Evolutionary conservation across 2,329 filamentous ascomycete species (phyloP).

Genomic region (Fusarium vanettenii): DNA sequence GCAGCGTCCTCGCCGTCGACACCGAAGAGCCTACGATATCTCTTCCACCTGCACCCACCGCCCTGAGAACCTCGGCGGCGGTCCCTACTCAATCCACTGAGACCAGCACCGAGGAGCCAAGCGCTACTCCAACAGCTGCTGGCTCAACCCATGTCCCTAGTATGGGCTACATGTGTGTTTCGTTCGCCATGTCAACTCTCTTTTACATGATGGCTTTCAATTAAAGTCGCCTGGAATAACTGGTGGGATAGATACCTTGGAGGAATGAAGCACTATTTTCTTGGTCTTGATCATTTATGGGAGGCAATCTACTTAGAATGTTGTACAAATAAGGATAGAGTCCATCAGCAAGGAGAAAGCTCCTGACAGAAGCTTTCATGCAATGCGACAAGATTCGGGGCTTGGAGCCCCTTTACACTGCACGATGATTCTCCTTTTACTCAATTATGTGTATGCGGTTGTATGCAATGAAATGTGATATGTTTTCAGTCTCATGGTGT

Average conservation of each 20-base stretch:
- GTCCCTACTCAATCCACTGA: slow-evolving; percentile 9
- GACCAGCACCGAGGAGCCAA: slow-evolving; percentile 5
- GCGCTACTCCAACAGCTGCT: slow-evolving; percentile 25
- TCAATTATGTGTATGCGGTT: background rate
- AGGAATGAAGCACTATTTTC: slow-evolving; percentile 7
- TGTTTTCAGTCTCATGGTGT: background rate
- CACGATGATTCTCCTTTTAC: background rate
- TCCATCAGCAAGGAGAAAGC: slow-evolving; percentile 5
- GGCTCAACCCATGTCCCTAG: slow-evolving; percentile 25
- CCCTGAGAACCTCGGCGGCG: slow-evolving; percentile 20
- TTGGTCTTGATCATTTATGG: slow-evolving; percentile 5
- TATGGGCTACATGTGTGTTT: slow-evolving; percentile 28
- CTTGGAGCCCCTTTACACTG: background rate
- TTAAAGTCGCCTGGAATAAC: background rate
- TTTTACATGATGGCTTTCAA: slow-evolving; percentile 31
- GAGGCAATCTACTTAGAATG: slow-evolving; percentile 5
- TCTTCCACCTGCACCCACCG: slow-evolving; percentile 21
- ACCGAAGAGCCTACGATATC: slow-evolving; percentile 33
- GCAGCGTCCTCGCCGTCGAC: slow-evolving; percentile 34
- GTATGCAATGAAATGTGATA: background rate
- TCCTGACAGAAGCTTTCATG: background rate
- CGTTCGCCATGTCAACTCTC: slow-evolving; percentile 29
- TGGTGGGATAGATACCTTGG: background rate
- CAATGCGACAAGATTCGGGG: background rate
- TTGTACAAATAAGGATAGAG: slow-evolving; percentile 18